Base-by-base conservation (phyloP, 2,329 filamentous ascomycete genomes). In the Sporothrix schenckii region DNA sequence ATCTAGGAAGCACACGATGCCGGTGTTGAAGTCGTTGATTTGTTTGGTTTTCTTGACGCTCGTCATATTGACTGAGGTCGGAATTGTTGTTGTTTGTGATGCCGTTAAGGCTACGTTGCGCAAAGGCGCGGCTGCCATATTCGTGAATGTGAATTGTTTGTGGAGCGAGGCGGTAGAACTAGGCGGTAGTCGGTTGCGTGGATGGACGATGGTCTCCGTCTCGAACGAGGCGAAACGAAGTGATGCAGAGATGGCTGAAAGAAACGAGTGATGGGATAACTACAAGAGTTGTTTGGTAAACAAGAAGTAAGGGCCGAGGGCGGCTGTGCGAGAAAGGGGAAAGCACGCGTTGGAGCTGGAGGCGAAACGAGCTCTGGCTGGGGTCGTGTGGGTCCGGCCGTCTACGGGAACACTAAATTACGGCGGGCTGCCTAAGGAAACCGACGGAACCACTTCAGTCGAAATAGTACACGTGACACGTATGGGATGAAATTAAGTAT, bases 1-100 rank as follows among this genome's bases (percentile, higher is more conserved):
- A 82, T 82, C 78, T 72, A 70, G 69, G 71, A 54, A 65, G 71
- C 68, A 65, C 58, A 49, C 21, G 66, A 72, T 75, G 72, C 53
- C 63, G 11, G 21, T 66, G 56, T 69, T 66, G 41, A 47, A 19
- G 66, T 39, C 52, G 68, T 56, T 70, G 49, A 34, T 70, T 3
- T 19, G 34, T 21, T 54, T 69, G 34, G 34, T n/a, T n/a, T 11
- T 14, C 47, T 24, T 49, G 47, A 53, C 50, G 34, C 14, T 67
- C 67, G 72, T 70, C 72, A 66, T 69, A 16, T 53, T 14, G 47
- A 56, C 67, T 14, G 54, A 47, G 65, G 30, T 34, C n/a, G 44
- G 19, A 16, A 27, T 4, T 49, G 52, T 53, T 53, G 66, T 63
- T 63, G 24, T 16, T 50, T 54, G 60, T 1, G 66, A 50, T 58